A percentile compares a stretch with the other conserved stretches of the same genome.
phyloP scores from a whole-genome alignment of 2,329 filamentous ascomycete species.

The Ascochyta clinopodiicola region DNA sequence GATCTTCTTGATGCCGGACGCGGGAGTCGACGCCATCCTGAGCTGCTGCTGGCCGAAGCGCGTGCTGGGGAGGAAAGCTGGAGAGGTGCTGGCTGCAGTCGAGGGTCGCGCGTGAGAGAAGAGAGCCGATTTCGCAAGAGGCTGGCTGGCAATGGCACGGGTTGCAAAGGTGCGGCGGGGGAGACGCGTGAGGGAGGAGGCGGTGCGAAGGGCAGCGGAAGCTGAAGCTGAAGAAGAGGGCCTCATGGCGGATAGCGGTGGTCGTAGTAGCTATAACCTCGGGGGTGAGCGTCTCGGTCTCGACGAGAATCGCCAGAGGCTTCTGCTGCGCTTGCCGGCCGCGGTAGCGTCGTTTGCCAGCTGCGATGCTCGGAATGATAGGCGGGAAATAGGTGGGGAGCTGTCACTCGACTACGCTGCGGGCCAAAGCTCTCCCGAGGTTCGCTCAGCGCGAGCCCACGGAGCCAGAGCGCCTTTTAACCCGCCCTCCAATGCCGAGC shows the following conservation, averaged over 20 bases:
- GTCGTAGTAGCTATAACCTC: slow-evolving; percentile 35
- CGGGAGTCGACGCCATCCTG: slow-evolving; percentile 50
- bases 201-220: slow-evolving; percentile 35
- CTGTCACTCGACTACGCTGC: slow-evolving; percentile 32
- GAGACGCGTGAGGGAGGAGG: slow-evolving; percentile 26
- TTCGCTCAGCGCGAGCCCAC: slow-evolving; percentile 9
- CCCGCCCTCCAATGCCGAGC: slow-evolving; percentile 18
- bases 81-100: slow-evolving; percentile 12
- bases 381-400: slow-evolving; percentile 21
- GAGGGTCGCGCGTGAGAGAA: slow-evolving; percentile 25
- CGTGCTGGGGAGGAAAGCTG: slow-evolving; percentile 10
- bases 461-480: slow-evolving; percentile 25
- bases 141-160: slow-evolving; percentile 33
- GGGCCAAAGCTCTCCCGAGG: slow-evolving; percentile 21
- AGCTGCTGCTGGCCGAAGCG: slow-evolving; percentile 26
- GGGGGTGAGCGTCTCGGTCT: slow-evolving; percentile 24
- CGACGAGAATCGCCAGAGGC: slow-evolving; percentile 21
- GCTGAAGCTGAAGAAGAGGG: slow-evolving; percentile 36
- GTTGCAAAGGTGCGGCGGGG: slow-evolving; percentile 40
- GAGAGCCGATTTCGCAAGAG: slow-evolving; percentile 33
- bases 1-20: slow-evolving; percentile 90
- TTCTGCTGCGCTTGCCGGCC: slow-evolving; percentile 30
- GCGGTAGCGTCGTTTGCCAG: slow-evolving; percentile 25
- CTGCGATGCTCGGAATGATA: slow-evolving; percentile 22
- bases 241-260: slow-evolving; percentile 35